Conservation (phyloP, 2,329 filamentous ascomycete species). For the Rhexocercosporidium sp. region DNA sequence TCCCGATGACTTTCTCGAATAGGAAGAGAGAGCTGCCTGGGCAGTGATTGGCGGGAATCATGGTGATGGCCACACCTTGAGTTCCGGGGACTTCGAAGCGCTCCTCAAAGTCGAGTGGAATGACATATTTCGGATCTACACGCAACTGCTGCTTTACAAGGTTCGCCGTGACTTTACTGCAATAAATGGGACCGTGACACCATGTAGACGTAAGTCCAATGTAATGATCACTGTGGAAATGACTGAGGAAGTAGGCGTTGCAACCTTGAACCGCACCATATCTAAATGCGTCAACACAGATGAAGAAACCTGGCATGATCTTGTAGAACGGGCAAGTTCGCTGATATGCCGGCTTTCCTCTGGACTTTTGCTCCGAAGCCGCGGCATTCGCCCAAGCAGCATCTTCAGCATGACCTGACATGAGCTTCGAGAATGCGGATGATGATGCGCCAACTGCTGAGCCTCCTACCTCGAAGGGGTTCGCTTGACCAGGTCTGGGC, state of each 20-base stretch:
- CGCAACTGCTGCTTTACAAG: conserved; percentile 84
- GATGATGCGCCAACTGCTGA: conserved; percentile 45
- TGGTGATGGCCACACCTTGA: conserved; percentile 83
- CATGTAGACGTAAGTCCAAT: conserved; percentile 87
- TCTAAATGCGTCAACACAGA: conserved; percentile 94
- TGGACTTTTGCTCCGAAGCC: conserved; percentile 75
- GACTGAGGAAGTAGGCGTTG: conserved; percentile 93
- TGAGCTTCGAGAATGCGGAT: conserved; percentile 90
- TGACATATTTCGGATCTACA: conserved; percentile 84
- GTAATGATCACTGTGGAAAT: conserved; percentile 98
- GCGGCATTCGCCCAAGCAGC: conserved; percentile 88
- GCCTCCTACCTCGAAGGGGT: conserved; percentile 70
- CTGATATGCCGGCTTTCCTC: conserved; percentile 85
- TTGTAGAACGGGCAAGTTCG: conserved; percentile 98
- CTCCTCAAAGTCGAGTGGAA: conserved; percentile 84
- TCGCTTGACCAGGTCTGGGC: conserved; percentile 79
- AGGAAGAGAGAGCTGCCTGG: conserved; percentile 93
- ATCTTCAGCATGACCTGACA: conserved; percentile 91
- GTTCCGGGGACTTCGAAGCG: conserved; percentile 80
- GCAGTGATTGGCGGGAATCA: conserved; percentile 97
- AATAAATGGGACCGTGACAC: conserved; percentile 95
- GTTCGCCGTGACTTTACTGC: conserved; percentile 89
- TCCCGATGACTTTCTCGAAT: conserved; percentile 78
- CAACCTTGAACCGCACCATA: conserved; percentile 94
- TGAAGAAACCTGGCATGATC: conserved; percentile 89